Evolutionary conservation across 805 yeast species (phyloP).

Genomic region (Candida glaebosa): DNA sequence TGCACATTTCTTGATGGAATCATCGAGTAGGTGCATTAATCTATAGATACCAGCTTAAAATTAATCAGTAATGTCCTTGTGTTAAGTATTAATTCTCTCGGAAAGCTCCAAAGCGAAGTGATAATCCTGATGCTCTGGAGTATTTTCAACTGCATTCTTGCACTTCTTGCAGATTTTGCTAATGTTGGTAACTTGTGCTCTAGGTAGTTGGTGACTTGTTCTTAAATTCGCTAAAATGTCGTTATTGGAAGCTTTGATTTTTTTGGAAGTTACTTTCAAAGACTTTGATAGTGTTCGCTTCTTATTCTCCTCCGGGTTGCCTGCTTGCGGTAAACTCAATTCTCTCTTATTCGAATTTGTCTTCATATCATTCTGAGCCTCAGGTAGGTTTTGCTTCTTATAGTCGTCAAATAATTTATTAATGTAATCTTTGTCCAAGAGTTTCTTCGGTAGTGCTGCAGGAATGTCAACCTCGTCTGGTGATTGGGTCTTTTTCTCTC

Average conservation of each 20-base stretch:
- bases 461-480: constrained; percentile 4
- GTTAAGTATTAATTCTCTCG: constrained; percentile 29
- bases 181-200: not conserved
- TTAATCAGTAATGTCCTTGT: too few relatives aligned
- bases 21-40: too few relatives aligned
- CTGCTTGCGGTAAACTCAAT: not conserved
- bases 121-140: constrained; percentile 51
- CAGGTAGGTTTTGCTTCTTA: constrained; percentile 7
- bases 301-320: not conserved
- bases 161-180: constrained; percentile 27
- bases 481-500: constrained; percentile 8
- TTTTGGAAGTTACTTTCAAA: constrained; percentile 10
- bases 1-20: too few relatives aligned
- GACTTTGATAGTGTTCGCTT: constrained; percentile 10
- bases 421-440: constrained; percentile 24
- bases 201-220: not conserved
- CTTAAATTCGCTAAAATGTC: constrained; percentile 1
- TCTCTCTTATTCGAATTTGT: not conserved
- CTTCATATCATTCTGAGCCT: not conserved
- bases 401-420: constrained; percentile 23
- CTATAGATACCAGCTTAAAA: too few relatives aligned
- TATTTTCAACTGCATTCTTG: constrained; percentile 22
- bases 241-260: not conserved
- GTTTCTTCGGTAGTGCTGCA: constrained; percentile 7
- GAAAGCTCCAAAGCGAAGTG: constrained; percentile 52